A percentile compares a stretch with the other conserved stretches of the same genome.
Conservation (phyloP, 139 green algal genomes). For the Chloropicon primus region DNA sequence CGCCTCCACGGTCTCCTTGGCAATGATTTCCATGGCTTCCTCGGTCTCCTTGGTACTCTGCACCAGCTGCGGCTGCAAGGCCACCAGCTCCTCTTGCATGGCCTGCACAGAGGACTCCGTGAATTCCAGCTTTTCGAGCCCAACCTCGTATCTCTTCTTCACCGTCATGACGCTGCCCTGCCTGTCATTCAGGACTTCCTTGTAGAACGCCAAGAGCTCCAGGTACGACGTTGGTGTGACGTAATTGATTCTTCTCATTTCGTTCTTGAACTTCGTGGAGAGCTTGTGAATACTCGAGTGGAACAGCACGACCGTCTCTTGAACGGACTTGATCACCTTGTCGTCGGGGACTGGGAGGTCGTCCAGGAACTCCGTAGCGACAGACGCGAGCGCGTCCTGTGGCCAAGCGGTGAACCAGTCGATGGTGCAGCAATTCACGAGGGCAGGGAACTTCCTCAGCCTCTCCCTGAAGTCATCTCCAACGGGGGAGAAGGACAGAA, state of each 20-base stretch:
- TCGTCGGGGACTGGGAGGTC: constrained; percentile 20
- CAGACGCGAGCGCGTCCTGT: constrained; percentile 24
- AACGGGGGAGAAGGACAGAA: constrained; percentile 50
- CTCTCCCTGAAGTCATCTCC: constrained; percentile 53
- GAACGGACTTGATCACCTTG: constrained; percentile 10
- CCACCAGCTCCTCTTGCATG: constrained; percentile 23
- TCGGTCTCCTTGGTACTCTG: constrained; percentile 31
- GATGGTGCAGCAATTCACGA: constrained; percentile 67
- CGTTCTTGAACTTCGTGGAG: constrained; percentile 12
- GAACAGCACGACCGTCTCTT: constrained; percentile 24
- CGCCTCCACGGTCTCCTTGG: constrained; percentile 27
- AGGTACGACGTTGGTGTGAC: constrained; percentile 54
- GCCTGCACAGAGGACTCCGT: constrained; percentile 10
- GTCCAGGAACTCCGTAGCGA: constrained; percentile 20
- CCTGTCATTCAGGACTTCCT: constrained; percentile 12
- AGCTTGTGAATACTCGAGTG: constrained; percentile 38
- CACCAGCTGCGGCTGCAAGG: constrained; percentile 24
- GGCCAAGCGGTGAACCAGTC: constrained; percentile 49
- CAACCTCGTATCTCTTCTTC: constrained; percentile 23
- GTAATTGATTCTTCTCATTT: constrained; percentile 40
- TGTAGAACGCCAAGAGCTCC: constrained; percentile 28
- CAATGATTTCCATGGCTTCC: constrained; percentile 37
- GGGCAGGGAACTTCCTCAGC: constrained; percentile 57
- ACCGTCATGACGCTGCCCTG: constrained; percentile 12
- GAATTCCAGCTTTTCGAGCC: constrained; percentile 16